phyloP scores from a whole-genome alignment of 805 yeast genomes.

The Komagataella populi region DNA sequence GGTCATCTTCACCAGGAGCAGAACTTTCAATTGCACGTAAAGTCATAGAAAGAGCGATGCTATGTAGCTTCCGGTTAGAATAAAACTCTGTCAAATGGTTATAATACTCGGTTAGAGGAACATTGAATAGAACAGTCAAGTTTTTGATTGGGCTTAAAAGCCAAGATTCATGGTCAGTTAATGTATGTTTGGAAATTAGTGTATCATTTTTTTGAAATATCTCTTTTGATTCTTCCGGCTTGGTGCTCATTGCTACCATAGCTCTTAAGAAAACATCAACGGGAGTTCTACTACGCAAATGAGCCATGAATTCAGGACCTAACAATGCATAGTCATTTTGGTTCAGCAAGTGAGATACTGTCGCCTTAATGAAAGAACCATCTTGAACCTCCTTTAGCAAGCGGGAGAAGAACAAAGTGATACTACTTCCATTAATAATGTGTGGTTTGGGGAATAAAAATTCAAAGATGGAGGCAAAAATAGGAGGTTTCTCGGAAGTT shows the following conservation, averaged over 20 bases:
- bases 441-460: not conserved
- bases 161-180: not conserved
- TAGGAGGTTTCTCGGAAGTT: not conserved
- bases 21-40: not conserved
- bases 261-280: not conserved
- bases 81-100: conserved; percentile 23
- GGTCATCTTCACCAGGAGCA: conserved; percentile 7
- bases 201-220: not conserved
- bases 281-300: not conserved
- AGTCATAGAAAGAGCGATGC: conserved; percentile 15
- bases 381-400: not conserved
- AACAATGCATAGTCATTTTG: not conserved
- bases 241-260: not conserved
- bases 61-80: conserved; percentile 14
- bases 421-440: not conserved
- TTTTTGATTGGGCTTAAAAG: not conserved
- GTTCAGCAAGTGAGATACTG: not conserved
- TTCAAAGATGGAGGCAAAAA: conserved; percentile 3
- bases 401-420: not conserved
- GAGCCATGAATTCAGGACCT: not conserved
- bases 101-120: conserved; percentile 20
- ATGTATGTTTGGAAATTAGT: not conserved
- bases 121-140: not conserved
- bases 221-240: not conserved
- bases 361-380: not conserved